These are phyloP conservation scores for Chytriomyces sp. DNA, from an alignment of 192 early-diverging fungal species.

Conservation along the genomic window DNA sequence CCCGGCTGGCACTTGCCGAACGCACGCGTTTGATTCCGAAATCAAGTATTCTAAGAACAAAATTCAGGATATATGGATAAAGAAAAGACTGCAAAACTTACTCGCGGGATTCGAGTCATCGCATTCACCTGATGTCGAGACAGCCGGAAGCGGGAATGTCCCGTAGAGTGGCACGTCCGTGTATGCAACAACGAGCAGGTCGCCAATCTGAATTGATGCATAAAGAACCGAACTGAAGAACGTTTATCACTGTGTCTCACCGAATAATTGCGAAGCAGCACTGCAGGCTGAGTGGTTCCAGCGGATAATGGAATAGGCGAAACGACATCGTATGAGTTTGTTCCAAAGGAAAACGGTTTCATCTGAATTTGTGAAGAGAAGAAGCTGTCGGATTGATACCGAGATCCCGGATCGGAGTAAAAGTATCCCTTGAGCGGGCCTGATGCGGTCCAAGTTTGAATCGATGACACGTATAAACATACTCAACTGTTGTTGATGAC, in stretches of 20 bases:
- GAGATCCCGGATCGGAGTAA: slow-evolving; percentile 11
- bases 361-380: slow-evolving; percentile 18
- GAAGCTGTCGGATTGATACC: slow-evolving; percentile 20
- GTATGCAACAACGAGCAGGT: slow-evolving; percentile 3
- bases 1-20: slow-evolving; percentile 2
- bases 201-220: background rate
- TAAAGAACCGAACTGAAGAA: background rate
- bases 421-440: slow-evolving; percentile 30
- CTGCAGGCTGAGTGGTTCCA: slow-evolving; percentile 17
- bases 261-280: background rate
- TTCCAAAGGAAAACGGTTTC: slow-evolving; percentile 7
- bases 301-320: background rate
- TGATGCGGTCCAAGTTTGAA: background rate
- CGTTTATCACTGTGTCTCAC: slow-evolving; percentile 14
- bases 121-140: slow-evolving; percentile 14
- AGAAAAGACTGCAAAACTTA: slow-evolving; percentile 9
- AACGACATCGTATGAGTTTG: background rate
- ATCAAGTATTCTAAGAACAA: slow-evolving; percentile 16
- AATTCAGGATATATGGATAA: background rate
- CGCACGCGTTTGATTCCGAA: slow-evolving; percentile 1
- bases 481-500: slow-evolving; percentile 26
- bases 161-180: background rate
- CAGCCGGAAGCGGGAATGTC: slow-evolving; percentile 12
- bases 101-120: slow-evolving; percentile 25
- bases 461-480: background rate